Percentiles rank a stretch among this genome's conserved stretches.
phyloP scores from a whole-genome alignment of 495 filamentous ascomycete species.

The Arthonia radiata region DNA sequence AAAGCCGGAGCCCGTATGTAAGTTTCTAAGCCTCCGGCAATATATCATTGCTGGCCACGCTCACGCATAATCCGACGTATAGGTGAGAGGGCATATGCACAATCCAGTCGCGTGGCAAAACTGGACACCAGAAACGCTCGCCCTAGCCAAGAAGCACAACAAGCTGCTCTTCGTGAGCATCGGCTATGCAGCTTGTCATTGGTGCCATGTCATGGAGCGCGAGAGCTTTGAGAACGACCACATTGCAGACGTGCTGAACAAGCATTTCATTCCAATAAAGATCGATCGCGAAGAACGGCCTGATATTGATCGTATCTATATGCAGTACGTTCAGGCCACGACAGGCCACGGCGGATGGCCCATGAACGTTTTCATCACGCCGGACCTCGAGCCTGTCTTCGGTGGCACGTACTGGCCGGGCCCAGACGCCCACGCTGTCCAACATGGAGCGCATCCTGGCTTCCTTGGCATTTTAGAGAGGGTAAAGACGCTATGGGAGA shows the following conservation, averaged over 20 bases:
- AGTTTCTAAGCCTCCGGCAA: too few relatives aligned
- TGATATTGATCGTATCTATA: slow-evolving; percentile 88
- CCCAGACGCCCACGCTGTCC: slow-evolving; percentile 25
- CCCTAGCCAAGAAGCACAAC: slow-evolving; percentile 52
- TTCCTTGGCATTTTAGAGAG: slow-evolving; percentile 70
- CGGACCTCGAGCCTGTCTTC: slow-evolving; percentile 78
- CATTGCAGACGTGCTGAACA: slow-evolving; percentile 63
- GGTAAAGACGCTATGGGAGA: slow-evolving; percentile 56
- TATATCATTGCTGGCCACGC: too few relatives aligned
- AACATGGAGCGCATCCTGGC: slow-evolving; percentile 31
- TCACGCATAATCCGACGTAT: too few relatives aligned
- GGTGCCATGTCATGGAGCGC: slow-evolving; percentile 83
- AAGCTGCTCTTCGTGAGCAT: slow-evolving; percentile 83
- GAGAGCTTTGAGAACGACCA: slow-evolving; percentile 73
- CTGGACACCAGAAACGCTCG: slow-evolving; percentile 55
- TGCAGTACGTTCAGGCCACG: slow-evolving; percentile 93
- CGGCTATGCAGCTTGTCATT: slow-evolving; percentile 88
- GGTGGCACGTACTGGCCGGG: slow-evolving; percentile 95
- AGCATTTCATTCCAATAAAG: slow-evolving; percentile 74
- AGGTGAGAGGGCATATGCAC: slow-evolving; percentile 56
- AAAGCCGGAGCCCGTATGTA: too few relatives aligned
- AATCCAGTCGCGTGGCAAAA: slow-evolving; percentile 89
- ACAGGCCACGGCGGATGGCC: slow-evolving; percentile 90
- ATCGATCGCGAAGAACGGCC: slow-evolving; percentile 89
- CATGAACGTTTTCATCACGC: slow-evolving; percentile 86